Evolutionary conservation across 768 basidiomycete genomes (phyloP).

Genomic region (Mycena rosella): DNA sequence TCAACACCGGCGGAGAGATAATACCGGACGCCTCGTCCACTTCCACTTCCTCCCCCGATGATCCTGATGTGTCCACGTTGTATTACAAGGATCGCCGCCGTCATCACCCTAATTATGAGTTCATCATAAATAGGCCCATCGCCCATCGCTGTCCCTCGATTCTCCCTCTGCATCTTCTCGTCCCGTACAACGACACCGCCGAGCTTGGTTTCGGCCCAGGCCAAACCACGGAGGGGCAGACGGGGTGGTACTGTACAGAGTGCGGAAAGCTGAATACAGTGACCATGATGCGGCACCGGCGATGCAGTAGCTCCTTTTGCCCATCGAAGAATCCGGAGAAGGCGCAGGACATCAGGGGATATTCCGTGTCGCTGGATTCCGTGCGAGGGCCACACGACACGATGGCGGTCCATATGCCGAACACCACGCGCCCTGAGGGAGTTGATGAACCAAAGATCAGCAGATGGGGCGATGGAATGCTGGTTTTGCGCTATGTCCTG

Average conservation of each 20-base stretch:
- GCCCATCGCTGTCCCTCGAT: slow-evolving; percentile 23
- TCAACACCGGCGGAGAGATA: not conserved
- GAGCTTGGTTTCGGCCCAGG: slow-evolving; percentile 14
- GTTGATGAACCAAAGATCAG: slow-evolving; percentile 31
- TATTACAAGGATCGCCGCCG: slow-evolving; percentile 43
- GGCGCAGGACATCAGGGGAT: slow-evolving; percentile 33
- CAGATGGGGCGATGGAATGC: slow-evolving; percentile 49
- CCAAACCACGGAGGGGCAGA: slow-evolving; percentile 26
- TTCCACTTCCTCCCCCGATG: slow-evolving; percentile 42
- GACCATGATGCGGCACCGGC: slow-evolving; percentile 58
- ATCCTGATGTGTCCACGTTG: slow-evolving; percentile 37
- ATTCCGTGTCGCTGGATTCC: slow-evolving; percentile 43
- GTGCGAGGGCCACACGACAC: slow-evolving; percentile 53
- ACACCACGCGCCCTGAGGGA: slow-evolving; percentile 43
- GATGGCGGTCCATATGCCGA: slow-evolving; percentile 47
- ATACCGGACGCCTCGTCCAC: slow-evolving; percentile 15
- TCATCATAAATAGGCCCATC: slow-evolving; percentile 35
- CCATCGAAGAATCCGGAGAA: slow-evolving; percentile 24
- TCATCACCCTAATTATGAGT: slow-evolving; percentile 40
- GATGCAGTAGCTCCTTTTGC: slow-evolving; percentile 57
- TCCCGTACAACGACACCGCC: slow-evolving; percentile 35
- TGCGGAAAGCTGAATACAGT: slow-evolving; percentile 67
- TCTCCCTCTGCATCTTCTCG: slow-evolving; percentile 48
- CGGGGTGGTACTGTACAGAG: slow-evolving; percentile 62
- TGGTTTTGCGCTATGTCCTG: slow-evolving; percentile 47